Evolutionary conservation across 257 asterid genomes (phyloP).

Genomic region (Forsythia viridissima): DNA sequence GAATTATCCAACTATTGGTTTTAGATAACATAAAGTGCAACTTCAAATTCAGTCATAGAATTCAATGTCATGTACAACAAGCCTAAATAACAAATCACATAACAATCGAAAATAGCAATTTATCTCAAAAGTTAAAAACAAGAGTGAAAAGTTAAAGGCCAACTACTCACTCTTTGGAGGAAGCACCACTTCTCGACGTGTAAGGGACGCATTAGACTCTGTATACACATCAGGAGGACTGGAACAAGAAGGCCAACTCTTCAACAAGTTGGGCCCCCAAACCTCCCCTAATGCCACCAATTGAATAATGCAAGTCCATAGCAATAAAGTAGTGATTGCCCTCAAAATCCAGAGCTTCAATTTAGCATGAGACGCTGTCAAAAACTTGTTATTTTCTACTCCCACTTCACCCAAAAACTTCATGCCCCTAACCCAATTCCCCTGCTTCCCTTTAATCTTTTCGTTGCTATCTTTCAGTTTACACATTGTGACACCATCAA

Average conservation of each 20-base stretch:
- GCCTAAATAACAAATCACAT: background rate
- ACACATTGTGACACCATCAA: background rate
- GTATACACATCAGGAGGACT: background rate
- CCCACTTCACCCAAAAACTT: background rate
- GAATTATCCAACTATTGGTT: background rate
- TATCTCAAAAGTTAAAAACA: background rate
- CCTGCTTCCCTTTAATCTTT: background rate
- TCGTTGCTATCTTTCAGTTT: conserved; percentile 1
- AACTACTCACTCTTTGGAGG: conserved; percentile 20
- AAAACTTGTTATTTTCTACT: background rate
- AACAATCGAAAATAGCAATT: background rate
- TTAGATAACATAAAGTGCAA: background rate
- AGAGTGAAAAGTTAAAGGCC: background rate
- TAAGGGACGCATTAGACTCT: background rate
- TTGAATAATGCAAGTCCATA: conserved; percentile 15
- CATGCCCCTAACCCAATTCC: conserved; percentile 1
- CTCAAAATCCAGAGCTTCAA: conserved; percentile 16
- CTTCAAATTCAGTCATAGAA: background rate
- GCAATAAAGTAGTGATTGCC: conserved; percentile 10
- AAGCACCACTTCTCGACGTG: background rate
- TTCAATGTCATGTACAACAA: background rate
- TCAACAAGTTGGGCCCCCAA: conserved; percentile 15
- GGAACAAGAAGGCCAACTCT: conserved; percentile 17
- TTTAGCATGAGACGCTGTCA: background rate
- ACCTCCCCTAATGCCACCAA: conserved; percentile 14